These are phyloP conservation scores for Fusarium camptoceras DNA, from an alignment of 2,329 filamentous ascomycete species.

Conservation along the genomic window DNA sequence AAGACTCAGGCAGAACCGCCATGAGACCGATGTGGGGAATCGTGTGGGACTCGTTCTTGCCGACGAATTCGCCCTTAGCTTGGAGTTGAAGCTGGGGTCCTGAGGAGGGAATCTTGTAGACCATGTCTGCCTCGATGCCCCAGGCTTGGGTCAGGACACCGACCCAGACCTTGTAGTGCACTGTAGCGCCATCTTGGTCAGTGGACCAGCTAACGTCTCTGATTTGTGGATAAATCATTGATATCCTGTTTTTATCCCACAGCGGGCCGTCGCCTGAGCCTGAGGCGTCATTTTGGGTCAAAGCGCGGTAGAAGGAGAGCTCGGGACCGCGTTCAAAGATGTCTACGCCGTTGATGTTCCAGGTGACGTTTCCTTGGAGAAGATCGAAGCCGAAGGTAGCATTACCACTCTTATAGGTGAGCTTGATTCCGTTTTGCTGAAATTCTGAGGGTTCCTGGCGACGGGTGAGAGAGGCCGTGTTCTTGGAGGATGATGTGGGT, in stretches of 20 bases:
- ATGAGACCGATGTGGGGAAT: constrained; percentile 21
- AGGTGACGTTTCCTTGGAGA: neutral
- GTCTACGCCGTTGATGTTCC: neutral
- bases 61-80: neutral
- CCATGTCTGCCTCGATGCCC: constrained; percentile 20
- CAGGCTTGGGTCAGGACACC: constrained; percentile 12
- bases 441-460: neutral
- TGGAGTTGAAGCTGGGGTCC: neutral
- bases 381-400: constrained; percentile 4
- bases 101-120: constrained; percentile 3
- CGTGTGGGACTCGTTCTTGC: constrained; percentile 5
- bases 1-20: neutral
- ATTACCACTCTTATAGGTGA: neutral
- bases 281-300: constrained; percentile 15
- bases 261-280: constrained; percentile 4
- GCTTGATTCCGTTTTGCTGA: neutral
- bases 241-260: constrained; percentile 3
- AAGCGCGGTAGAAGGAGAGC: constrained; percentile 9
- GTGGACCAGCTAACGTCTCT: neutral
- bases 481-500: fast-evolving
- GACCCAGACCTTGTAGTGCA: constrained; percentile 29
- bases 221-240: constrained; percentile 14
- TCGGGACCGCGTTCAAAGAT: constrained; percentile 20
- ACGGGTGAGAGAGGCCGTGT: fast-evolving
- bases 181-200: fast-evolving